Evolutionary conservation across 257 asterid genomes (phyloP).

Genomic region (Ligustrum vulgare): DNA sequence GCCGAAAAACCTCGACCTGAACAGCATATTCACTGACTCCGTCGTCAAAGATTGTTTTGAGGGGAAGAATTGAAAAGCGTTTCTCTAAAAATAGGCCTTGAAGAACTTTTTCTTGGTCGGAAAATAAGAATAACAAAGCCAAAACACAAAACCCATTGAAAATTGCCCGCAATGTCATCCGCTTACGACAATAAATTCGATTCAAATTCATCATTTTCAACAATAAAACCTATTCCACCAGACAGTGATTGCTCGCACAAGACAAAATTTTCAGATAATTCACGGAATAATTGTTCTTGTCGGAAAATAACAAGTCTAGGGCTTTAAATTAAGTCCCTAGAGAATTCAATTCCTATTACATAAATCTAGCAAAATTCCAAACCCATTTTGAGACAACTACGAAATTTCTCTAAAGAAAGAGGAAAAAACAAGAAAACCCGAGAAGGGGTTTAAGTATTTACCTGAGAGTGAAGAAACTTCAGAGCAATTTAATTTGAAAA

Average conservation of each 20-base stretch:
- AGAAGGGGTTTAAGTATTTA: background rate
- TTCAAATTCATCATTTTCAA: slow-evolving; percentile 37
- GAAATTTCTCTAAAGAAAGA: background rate
- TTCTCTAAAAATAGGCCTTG: slow-evolving; percentile 31
- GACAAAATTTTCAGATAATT: background rate
- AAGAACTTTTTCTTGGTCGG: slow-evolving; percentile 25
- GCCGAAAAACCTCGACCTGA: slow-evolving; percentile 22
- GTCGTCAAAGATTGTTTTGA: background rate
- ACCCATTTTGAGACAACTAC: background rate
- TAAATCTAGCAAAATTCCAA: background rate
- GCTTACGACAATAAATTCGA: slow-evolving; percentile 22
- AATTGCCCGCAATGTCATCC: slow-evolving; percentile 50
- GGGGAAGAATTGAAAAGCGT: slow-evolving; percentile 23
- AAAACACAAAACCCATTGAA: slow-evolving; percentile 49
- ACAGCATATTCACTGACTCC: slow-evolving; percentile 10
- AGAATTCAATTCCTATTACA: background rate
- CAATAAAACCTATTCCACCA: slow-evolving; percentile 13
- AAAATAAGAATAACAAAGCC: slow-evolving; percentile 44
- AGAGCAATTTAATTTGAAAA: background rate
- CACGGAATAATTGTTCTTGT: slow-evolving; percentile 5
- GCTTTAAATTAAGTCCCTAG: slow-evolving; percentile 6
- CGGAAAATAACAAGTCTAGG: background rate
- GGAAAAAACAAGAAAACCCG: background rate
- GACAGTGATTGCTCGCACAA: slow-evolving; percentile 6
- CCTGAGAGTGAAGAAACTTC: background rate